Evolutionary conservation across 164 flowering plant genomes (phyloP), one percentile per base, ranked within the genome.

Genomic region (Paratinospora sagittata): DNA sequence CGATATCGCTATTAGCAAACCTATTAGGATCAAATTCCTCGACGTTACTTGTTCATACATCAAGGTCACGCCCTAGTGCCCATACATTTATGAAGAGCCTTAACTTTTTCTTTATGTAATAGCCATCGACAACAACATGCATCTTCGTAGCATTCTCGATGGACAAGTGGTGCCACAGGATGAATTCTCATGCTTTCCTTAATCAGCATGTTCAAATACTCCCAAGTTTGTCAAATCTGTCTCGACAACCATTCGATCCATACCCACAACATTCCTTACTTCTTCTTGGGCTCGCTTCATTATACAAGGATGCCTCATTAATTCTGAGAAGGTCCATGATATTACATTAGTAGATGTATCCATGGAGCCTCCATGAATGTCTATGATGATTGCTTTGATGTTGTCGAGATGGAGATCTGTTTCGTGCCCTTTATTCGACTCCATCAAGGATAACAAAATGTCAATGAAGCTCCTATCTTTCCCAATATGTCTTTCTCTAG

Each of bases 181-280:
- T 77, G 76, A 2, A 80, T 30, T 33, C 82, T 45, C 33, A 77
- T 60, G 43, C 14, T 62, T 60, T 79, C 82, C 41, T 73, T 77
- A 27, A 79, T 39, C 14, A 79, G 75, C 77, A 76, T 72, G n/a
- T 75, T 11, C n/a, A 73, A 27, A 27, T 73, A 67, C 3, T 27
- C 70, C 12, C n/a, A 73, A n/a, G 26, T 61, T 73, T 1, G 3
- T 14, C 64, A 66, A 61, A 60, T 72, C 75, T 36, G 70, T 17
- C 30, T 72, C 75, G 16, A 66, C 75, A 19, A 72, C 74, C 69
- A 72, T 49, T 8, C 69, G 60, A 52, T 55, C 64, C 30, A 52
- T 27, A 45, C 74, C 70, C 7, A 65, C 69, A 2, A 72, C 21
- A 2, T 0, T 61, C 26, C 26, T 19, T 19, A 65, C 16, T n/a